These are phyloP conservation scores for Colletotrichum cordylinicola DNA, from an alignment of 2,329 filamentous ascomycete species.

Conservation along the genomic window DNA sequence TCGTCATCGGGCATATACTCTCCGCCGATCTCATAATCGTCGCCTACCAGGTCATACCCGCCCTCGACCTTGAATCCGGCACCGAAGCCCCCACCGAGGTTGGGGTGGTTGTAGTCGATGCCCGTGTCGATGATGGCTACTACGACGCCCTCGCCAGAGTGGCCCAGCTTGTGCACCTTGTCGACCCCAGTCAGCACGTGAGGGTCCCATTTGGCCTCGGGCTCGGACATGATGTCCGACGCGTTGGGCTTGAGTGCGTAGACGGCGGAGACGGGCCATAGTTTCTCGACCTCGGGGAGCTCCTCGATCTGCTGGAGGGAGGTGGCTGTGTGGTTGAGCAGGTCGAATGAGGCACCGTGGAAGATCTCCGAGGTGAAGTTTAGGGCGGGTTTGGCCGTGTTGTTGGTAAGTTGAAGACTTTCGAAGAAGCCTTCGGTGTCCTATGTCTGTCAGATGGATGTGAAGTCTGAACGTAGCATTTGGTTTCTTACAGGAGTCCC, in stretches of 20 bases:
- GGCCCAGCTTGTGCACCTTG: not conserved
- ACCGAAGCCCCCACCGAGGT: slow-evolving; percentile 59
- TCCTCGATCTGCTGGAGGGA: not conserved
- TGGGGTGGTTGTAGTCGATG: slow-evolving; percentile 56
- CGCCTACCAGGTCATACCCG: slow-evolving; percentile 32
- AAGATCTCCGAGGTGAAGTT: slow-evolving; percentile 15
- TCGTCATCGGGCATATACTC: slow-evolving; percentile 40
- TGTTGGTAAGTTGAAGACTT: not conserved
- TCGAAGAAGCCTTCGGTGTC: slow-evolving; percentile 6
- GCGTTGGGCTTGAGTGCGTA: not conserved
- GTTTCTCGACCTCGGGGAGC: not conserved
- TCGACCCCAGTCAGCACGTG: slow-evolving; percentile 3
- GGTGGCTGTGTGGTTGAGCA: not conserved
- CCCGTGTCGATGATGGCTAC: slow-evolving; percentile 36
- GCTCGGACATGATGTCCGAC: not conserved
- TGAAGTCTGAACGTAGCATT: not conserved
- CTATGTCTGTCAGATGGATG: not conserved
- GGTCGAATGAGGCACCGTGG: slow-evolving; percentile 18
- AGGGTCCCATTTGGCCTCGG: not conserved
- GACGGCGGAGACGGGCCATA: not conserved
- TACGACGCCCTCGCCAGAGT: not conserved
- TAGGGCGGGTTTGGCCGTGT: not conserved
- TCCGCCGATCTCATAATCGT: slow-evolving; percentile 29
- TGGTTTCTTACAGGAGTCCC: not conserved
- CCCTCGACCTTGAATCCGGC: slow-evolving; percentile 50